These are phyloP conservation scores for Actinomortierella ambigua DNA, from an alignment of 371 early-diverging fungal species.

Conservation along the genomic window DNA sequence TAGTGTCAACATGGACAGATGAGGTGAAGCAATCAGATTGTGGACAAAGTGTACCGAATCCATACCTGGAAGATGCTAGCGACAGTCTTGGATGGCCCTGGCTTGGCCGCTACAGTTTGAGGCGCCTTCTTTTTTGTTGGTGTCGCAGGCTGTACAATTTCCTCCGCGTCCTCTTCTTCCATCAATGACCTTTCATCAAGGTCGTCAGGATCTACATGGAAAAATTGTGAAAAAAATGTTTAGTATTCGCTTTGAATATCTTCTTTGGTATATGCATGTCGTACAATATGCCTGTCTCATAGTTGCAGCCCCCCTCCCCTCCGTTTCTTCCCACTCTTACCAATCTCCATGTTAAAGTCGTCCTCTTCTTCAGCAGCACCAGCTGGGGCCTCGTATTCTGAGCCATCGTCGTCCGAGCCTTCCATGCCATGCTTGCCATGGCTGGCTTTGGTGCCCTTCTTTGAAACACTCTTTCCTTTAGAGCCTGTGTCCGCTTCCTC, in stretches of 20 bases:
- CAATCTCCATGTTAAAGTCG: slow-evolving; percentile 44
- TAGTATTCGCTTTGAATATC: background rate
- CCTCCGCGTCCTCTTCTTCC: too few relatives aligned
- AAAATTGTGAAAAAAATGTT: background rate
- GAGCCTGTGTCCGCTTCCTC: slow-evolving; percentile 23
- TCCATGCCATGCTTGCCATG: slow-evolving; percentile 24
- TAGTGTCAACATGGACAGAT: slow-evolving; percentile 9
- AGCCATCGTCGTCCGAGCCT: slow-evolving; percentile 48
- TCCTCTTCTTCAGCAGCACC: slow-evolving; percentile 31
- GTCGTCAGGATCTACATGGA: too few relatives aligned
- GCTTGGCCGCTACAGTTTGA: too few relatives aligned
- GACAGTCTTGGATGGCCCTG: too few relatives aligned
- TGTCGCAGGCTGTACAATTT: too few relatives aligned
- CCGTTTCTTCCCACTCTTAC: slow-evolving; percentile 11
- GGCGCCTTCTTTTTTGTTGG: too few relatives aligned
- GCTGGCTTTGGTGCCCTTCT: slow-evolving; percentile 23
- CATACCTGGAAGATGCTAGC: too few relatives aligned
- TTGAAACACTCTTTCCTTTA: background rate
- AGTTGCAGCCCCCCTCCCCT: background rate
- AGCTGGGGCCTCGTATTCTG: slow-evolving; percentile 45
- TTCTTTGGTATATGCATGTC: background rate
- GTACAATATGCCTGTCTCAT: background rate
- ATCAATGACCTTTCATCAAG: too few relatives aligned
- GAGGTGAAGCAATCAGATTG: slow-evolving; percentile 11
- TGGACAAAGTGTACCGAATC: slow-evolving; percentile 1